These are phyloP conservation scores for Paraglomus brasilianum DNA, from an alignment of 192 early-diverging fungal genomes.

Conservation along the genomic window DNA sequence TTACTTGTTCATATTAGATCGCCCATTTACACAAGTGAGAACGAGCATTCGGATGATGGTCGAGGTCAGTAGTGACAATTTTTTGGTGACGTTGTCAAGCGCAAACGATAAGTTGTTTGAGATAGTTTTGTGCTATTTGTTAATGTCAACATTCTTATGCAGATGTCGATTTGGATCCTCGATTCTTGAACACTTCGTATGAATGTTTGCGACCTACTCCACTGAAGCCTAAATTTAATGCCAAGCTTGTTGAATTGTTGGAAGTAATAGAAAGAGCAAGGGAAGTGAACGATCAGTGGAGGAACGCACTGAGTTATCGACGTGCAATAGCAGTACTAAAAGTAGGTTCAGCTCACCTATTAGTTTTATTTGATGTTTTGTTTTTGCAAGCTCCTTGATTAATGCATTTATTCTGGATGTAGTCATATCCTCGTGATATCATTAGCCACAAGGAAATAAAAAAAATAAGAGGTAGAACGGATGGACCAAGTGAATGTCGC, in stretches of 20 bases:
- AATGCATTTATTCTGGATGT: background rate
- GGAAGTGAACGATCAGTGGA: conserved; percentile 25
- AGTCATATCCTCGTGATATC: conserved; percentile 37
- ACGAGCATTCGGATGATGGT: too few species aligned
- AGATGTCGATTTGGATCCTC: conserved; percentile 36
- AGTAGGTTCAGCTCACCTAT: conserved; percentile 17
- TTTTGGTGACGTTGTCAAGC: too few species aligned
- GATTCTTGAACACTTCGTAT: conserved; percentile 35
- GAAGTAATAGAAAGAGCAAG: conserved; percentile 31
- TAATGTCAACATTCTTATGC: too few species aligned
- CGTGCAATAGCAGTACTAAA: conserved; percentile 37
- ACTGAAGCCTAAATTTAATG: conserved; percentile 25
- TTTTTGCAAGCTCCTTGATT: background rate
- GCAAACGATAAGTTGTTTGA: too few species aligned
- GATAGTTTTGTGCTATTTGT: too few species aligned
- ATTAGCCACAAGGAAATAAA: conserved; percentile 31
- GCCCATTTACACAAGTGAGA: too few species aligned
- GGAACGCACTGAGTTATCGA: conserved; percentile 32
- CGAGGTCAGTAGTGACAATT: too few species aligned
- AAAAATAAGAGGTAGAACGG: conserved; percentile 32
- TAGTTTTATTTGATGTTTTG: background rate
- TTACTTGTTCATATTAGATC: too few species aligned
- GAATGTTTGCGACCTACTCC: conserved; percentile 42
- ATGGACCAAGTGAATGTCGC: too few species aligned
- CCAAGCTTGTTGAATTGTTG: conserved; percentile 28